Evolutionary conservation across 2,329 filamentous ascomycete genomes (phyloP), one percentile per base, ranked within the genome.

Genomic region (Ophiostoma angusticollis): DNA sequence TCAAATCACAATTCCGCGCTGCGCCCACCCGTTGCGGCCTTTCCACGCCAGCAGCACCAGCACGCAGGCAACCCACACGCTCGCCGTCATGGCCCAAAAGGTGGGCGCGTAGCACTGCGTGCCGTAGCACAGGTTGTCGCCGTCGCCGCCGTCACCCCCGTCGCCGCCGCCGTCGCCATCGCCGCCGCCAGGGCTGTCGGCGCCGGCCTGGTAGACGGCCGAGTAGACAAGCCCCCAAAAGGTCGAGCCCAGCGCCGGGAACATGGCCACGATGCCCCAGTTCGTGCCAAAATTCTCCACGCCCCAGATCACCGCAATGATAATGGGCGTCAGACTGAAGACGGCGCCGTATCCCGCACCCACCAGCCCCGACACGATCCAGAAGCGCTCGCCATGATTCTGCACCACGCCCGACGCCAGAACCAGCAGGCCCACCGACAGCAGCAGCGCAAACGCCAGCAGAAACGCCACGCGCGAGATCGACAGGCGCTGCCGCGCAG

Each of bases 261-360:
- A 78, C 67, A 93, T 91, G 30, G 87, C 86, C 7, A 96, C 78
- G 45, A 96, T 87, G 9, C 91, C 91, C 78, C 89, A 98, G 52
- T 98, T 96, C 0, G 91, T 98, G 42, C 85, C 91, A 55, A 98
- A 96, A 57, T 96, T 98, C 64, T 96, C 87, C 0, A 94, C 86
- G 19, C 91, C 91, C 91, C 91, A 98, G 32, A 98, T 89, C 9
- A 95, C 86, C n/a, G 80, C 85, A 49, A 95, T 81, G 41, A 96
- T 84, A 47, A 96, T 87, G 2, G 91, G 91, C 0, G 83, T 82
- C 6, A 96, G 70, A 34, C 77, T 82, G 64, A 96, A 98, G 17
- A 87, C 75, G 23, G 87, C 87, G 31, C 91, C 91, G 54, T 98
- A 96, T 31, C 91, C 91, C 1, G 86, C 79, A 6, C 91, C 91